phyloP scores from a whole-genome alignment of 192 early-diverging fungal species.

The Backusella macrospora region DNA sequence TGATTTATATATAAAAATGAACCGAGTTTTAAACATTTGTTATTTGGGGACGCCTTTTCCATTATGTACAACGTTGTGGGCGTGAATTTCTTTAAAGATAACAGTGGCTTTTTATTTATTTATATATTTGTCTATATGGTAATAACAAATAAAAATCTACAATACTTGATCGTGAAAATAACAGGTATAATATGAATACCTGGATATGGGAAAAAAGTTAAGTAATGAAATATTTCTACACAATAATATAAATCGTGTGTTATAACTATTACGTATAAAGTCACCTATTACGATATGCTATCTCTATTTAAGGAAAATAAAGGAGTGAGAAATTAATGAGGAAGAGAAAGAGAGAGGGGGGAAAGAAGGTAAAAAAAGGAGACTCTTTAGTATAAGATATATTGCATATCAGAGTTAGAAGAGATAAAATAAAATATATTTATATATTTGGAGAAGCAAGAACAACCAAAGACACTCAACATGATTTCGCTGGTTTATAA shows the following conservation, averaged over 20 bases:
- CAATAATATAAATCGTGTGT: no score
- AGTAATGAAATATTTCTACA: background rate
- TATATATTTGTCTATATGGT: background rate
- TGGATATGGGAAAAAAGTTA: background rate
- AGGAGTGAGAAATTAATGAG: background rate
- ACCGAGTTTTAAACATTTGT: background rate
- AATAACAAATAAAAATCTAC: constrained; percentile 5
- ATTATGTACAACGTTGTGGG: background rate
- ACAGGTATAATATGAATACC: background rate
- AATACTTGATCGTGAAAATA: constrained; percentile 1
- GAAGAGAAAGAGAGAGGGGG: background rate
- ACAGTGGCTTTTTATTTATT: constrained; percentile 7
- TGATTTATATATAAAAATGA: background rate
- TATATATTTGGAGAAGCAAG: background rate
- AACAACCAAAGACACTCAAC: background rate
- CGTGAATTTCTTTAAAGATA: background rate
- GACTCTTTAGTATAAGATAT: background rate
- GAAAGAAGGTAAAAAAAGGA: background rate
- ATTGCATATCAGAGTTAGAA: constrained; percentile 10
- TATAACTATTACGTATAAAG: no score
- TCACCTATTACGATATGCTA: no score
- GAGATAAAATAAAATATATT: background rate
- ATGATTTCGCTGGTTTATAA: background rate
- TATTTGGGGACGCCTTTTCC: constrained; percentile 4
- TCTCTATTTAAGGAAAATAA: background rate